phyloP scores from a whole-genome alignment of 73 alveolate genomes.

The Breviolum minutum region DNA sequence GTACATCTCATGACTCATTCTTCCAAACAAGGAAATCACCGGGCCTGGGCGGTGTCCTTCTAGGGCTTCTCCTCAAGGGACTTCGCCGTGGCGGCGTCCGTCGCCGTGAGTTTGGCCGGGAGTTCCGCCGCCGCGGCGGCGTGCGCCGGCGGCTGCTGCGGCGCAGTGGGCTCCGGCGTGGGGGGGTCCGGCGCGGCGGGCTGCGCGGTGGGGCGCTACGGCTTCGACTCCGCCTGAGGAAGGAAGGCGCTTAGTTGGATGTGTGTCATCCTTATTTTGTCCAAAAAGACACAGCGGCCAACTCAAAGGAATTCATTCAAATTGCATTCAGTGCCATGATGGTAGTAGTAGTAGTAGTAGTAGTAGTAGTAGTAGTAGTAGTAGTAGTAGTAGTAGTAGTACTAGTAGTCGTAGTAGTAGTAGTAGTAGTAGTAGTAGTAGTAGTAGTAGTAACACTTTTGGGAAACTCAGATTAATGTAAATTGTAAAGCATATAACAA shows the following conservation, averaged over 20 bases:
- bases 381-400: background rate
- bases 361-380: background rate
- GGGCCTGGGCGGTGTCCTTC: slow-evolving; percentile 8
- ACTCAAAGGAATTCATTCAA: too few relatives aligned
- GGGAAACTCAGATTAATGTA: too few relatives aligned
- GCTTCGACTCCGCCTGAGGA: slow-evolving; percentile 27
- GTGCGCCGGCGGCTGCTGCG: slow-evolving; percentile 43
- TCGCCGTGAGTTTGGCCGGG: slow-evolving; percentile 11
- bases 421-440: background rate
- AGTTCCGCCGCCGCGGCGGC: slow-evolving; percentile 29
- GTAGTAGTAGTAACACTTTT: background rate
- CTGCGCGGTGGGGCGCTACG: slow-evolving; percentile 32
- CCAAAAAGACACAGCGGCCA: too few relatives aligned
- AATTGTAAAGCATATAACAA: too few relatives aligned
- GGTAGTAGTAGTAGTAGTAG: background rate
- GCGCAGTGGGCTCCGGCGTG: slow-evolving; percentile 18
- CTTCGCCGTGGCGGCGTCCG: slow-evolving; percentile 38
- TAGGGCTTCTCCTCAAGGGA: slow-evolving; percentile 16
- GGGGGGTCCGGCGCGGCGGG: background rate
- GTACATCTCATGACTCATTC: too few relatives aligned
- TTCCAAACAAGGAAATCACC: too few relatives aligned
- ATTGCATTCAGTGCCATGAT: too few relatives aligned
- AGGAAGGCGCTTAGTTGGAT: too few relatives aligned
- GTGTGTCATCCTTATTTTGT: too few relatives aligned
- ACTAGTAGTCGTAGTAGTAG: too few relatives aligned